Evolutionary conservation across 2,329 filamentous ascomycete genomes (phyloP).

Genomic region (Arthroderma sp.): DNA sequence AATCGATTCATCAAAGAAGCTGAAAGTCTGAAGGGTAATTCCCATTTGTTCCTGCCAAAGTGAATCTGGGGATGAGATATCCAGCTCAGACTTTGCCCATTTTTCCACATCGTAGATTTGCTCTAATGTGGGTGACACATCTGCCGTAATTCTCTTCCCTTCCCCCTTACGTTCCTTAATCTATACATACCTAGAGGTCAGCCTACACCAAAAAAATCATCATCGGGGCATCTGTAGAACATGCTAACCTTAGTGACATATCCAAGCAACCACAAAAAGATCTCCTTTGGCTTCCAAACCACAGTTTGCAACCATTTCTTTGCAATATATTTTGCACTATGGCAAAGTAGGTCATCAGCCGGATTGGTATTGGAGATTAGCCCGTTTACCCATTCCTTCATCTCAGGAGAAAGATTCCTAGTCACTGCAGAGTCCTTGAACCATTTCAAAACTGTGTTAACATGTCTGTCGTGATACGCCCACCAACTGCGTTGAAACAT

Average conservation of each 20-base stretch:
- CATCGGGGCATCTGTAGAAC: neutral
- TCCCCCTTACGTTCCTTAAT: slow-evolving; percentile 1
- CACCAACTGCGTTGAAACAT: slow-evolving; percentile 14
- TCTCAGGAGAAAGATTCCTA: slow-evolving; percentile 16
- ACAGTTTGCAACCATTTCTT: slow-evolving; percentile 16
- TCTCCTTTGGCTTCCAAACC: slow-evolving; percentile 6
- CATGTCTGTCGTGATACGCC: slow-evolving; percentile 15
- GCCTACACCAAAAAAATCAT: neutral
- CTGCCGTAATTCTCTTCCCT: neutral
- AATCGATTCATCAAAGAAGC: slow-evolving; percentile 13
- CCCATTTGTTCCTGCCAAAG: slow-evolving; percentile 17
- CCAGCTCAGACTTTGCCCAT: slow-evolving; percentile 13
- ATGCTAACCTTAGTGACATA: slow-evolving; percentile 11
- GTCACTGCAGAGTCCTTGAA: slow-evolving; percentile 21
- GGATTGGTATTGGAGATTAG: slow-evolving; percentile 18
- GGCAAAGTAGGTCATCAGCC: slow-evolving; percentile 20
- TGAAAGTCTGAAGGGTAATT: slow-evolving; percentile 14
- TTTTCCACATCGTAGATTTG: slow-evolving; percentile 12
- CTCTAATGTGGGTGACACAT: slow-evolving; percentile 8
- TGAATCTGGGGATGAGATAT: slow-evolving; percentile 8
- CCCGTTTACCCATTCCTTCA: slow-evolving; percentile 19
- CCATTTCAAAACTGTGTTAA: slow-evolving; percentile 16
- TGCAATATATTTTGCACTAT: slow-evolving; percentile 14
- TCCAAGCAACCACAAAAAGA: slow-evolving; percentile 9
- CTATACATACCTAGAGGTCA: neutral